Evolutionary conservation across 1,139 yeast species (phyloP).

Genomic region (Kodamaea ohmeri): DNA sequence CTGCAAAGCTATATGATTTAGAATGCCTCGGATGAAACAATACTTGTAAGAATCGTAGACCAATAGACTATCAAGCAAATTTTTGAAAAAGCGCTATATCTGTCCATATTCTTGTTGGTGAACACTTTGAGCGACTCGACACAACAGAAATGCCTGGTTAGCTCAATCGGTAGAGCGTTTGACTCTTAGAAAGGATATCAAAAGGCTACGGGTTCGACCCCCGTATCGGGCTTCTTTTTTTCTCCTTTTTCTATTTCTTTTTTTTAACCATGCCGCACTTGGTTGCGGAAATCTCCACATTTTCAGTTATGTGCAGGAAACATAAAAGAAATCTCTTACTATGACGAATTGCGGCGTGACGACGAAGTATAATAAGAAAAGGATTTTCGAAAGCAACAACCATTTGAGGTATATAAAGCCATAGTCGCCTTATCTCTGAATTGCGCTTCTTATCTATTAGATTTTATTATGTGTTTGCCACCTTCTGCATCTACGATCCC

Average conservation of each 20-base stretch:
- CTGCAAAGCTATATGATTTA: too few species aligned
- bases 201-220: constrained; percentile 23
- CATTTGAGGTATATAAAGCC: not conserved
- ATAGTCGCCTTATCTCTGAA: constrained; percentile 3
- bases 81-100: too few species aligned
- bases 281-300: constrained; percentile 2
- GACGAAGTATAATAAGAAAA: not conserved
- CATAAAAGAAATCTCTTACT: not conserved
- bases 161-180: constrained; percentile 35
- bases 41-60: not conserved
- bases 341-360: not conserved
- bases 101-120: not conserved
- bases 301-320: constrained; percentile 2
- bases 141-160: constrained; percentile 24
- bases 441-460: constrained; percentile 3
- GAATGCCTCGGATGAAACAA: too few species aligned
- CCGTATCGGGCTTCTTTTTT: constrained; percentile 19
- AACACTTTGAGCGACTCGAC: not conserved
- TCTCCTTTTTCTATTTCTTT: not conserved
- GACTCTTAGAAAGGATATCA: constrained; percentile 24
- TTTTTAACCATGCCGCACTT: not conserved
- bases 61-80: not conserved
- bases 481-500: constrained; percentile 8
- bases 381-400: not conserved
- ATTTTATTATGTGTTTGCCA: constrained; percentile 7